A percentile compares a stretch with the other conserved stretches of the same genome.
Conservation (phyloP, 306 rosid species). For the Trifolium dubium region DNA sequence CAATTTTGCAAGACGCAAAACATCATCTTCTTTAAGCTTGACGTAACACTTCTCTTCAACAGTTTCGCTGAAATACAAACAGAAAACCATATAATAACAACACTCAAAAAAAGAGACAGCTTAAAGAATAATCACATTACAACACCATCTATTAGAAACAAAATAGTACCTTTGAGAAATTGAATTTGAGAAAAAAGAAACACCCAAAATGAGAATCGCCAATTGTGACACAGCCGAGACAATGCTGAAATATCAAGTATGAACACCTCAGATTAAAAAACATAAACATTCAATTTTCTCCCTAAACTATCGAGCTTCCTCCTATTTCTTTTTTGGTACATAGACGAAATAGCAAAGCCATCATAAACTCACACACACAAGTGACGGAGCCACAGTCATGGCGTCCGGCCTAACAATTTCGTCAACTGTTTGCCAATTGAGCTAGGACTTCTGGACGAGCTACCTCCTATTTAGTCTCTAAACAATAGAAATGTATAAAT, state of each 20-base stretch:
- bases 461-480: neutral
- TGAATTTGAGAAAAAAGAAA: conserved; percentile 75
- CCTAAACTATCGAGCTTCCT: neutral
- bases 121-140: neutral
- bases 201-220: conserved; percentile 64
- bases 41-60: conserved; percentile 45
- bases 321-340: neutral
- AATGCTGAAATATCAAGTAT: conserved; percentile 53
- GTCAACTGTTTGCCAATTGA: too few species aligned
- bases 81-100: neutral
- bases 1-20: conserved; percentile 62
- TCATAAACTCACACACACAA: too few species aligned
- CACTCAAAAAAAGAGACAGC: neutral
- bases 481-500: neutral
- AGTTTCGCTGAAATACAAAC: conserved; percentile 53
- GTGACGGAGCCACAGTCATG: too few species aligned
- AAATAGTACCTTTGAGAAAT: conserved; percentile 64
- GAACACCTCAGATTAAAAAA: neutral
- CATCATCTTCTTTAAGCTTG: conserved; percentile 75
- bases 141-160: conserved; percentile 4
- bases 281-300: neutral
- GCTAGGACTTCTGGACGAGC: neutral
- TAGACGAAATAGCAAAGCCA: too few species aligned
- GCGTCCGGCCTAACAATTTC: too few species aligned
- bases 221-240: conserved; percentile 73